A percentile compares a stretch with the other conserved stretches of the same genome.
These are phyloP conservation scores for Sarocladium brachiariae DNA, from an alignment of 2,329 filamentous ascomycete genomes.

Conservation along the genomic window DNA sequence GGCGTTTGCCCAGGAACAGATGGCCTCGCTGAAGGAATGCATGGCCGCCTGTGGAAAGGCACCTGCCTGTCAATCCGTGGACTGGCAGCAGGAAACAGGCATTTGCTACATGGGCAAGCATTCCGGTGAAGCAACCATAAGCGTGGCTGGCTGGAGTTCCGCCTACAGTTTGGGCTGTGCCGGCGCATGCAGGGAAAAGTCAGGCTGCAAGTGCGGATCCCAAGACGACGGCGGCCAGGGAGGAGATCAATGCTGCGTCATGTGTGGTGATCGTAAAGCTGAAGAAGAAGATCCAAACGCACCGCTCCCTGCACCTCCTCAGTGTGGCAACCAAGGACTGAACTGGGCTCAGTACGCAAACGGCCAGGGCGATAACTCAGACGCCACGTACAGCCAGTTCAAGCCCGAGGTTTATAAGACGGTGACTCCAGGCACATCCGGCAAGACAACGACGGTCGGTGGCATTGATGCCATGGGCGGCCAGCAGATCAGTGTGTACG, in stretches of 20 bases:
- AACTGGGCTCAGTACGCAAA: conserved; percentile 1
- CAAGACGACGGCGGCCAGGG: not conserved
- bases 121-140: not conserved
- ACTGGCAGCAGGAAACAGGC: not conserved
- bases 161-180: conserved; percentile 1
- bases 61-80: not conserved
- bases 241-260: not conserved
- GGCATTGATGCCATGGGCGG: not conserved
- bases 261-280: not conserved
- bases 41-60: not conserved
- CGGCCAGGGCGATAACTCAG: not conserved
- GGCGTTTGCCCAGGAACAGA: not conserved
- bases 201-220: not conserved
- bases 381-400: conserved; percentile 5
- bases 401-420: not conserved
- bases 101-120: conserved; percentile 2
- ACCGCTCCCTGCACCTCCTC: not conserved
- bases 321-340: conserved; percentile 3
- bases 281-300: not conserved
- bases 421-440: not conserved
- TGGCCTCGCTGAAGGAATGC: not conserved
- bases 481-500: not conserved
- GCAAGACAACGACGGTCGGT: not conserved
- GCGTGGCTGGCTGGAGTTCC: not conserved
- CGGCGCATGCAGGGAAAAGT: not conserved